Base-by-base conservation (phyloP, 148 eudicot species). In the Bassia scoparia region DNA sequence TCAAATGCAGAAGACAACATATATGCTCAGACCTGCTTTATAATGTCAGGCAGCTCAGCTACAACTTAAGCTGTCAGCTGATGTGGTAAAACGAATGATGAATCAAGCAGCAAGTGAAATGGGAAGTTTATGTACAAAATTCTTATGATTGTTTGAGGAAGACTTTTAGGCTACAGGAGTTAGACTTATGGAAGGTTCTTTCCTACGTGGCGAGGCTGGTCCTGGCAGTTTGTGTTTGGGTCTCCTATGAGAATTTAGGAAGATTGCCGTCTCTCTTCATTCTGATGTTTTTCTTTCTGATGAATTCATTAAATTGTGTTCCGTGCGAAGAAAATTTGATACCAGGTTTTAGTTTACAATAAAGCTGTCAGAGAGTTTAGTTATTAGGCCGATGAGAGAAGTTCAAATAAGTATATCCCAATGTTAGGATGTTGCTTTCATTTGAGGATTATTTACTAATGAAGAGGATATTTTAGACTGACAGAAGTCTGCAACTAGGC, bases 191-290 rank as follows among this genome's bases (percentile, higher is more conserved):
- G 92, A 93, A 87, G 78, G 35, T 93, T 93, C 70, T 81, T 93
- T 68, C 98, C 98, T 37, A 93, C 98, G 7, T 93, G 98, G 89
- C 98, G 35, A 89, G 96, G 84, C 96, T 73, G 98, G 98, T 29
- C 98, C 98, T 93, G 98, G 98, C 98, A 93, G 73, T 93, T 90
- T 82, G 89, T 86, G 24, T 93, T 68, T 93, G 98, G 98, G 98
- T 93, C 15, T 90, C 98, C 0, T 93, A 93, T 76, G 98, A 93
- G 69, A 93, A 71, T 76, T 90, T 27, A 72, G 96, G 68, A 81
- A 81, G 38, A 58, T 89, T 78, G 86, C 96, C 3, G 98, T 17
- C 82, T 90, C 46, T 78, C 90, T 72, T 89, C 98, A 66, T 93
- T 93, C 79, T 93, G 81, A 85, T 9, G 14, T 7, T 41, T 8